Percentiles rank a stretch among this genome's conserved stretches.
phyloP scores from a whole-genome alignment of 2,329 filamentous ascomycete genomes.

The Fusarium ramigenum region DNA sequence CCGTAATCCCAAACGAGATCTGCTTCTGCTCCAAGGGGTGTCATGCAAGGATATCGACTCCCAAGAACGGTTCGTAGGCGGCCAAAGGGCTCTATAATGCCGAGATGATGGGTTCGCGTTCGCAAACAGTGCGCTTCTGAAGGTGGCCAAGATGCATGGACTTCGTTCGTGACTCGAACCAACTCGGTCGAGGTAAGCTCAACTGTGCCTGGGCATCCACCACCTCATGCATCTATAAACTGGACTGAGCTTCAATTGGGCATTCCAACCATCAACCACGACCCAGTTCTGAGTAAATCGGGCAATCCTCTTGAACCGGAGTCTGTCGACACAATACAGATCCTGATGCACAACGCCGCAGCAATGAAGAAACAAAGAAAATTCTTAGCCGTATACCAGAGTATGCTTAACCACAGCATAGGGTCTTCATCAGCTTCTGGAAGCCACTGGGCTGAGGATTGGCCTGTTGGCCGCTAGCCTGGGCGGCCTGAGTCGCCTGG shows the following conservation, averaged over 20 bases:
- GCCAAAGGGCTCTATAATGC: slow-evolving; percentile 38
- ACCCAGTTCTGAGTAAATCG: neutral
- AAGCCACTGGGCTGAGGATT: slow-evolving; percentile 83
- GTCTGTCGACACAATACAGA: slow-evolving; percentile 27
- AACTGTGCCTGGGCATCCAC: neutral
- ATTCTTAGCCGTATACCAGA: slow-evolving; percentile 39
- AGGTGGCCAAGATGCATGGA: slow-evolving; percentile 2
- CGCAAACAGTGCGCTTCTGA: slow-evolving; percentile 6
- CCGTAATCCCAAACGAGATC: slow-evolving; percentile 37
- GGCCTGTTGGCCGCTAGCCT: slow-evolving; percentile 64
- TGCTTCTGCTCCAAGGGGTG: slow-evolving; percentile 26
- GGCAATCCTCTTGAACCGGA: slow-evolving; percentile 19
- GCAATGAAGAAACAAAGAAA: slow-evolving; percentile 44
- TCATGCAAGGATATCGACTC: slow-evolving; percentile 34
- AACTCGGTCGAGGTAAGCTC: slow-evolving; percentile 2
- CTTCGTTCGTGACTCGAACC: slow-evolving; percentile 4
- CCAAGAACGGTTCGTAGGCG: slow-evolving; percentile 22
- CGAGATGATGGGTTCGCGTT: slow-evolving; percentile 30
- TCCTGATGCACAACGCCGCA: slow-evolving; percentile 39
- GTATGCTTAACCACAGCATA: slow-evolving; percentile 81
- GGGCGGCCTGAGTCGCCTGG: slow-evolving; percentile 64
- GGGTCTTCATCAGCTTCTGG: slow-evolving; percentile 90
- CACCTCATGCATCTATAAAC: neutral
- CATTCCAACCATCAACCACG: slow-evolving; percentile 17
- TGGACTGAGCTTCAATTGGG: slow-evolving; percentile 6